Conservation (phyloP, 1,284 basidiomycete species). For the Stereum hirsutum region DNA sequence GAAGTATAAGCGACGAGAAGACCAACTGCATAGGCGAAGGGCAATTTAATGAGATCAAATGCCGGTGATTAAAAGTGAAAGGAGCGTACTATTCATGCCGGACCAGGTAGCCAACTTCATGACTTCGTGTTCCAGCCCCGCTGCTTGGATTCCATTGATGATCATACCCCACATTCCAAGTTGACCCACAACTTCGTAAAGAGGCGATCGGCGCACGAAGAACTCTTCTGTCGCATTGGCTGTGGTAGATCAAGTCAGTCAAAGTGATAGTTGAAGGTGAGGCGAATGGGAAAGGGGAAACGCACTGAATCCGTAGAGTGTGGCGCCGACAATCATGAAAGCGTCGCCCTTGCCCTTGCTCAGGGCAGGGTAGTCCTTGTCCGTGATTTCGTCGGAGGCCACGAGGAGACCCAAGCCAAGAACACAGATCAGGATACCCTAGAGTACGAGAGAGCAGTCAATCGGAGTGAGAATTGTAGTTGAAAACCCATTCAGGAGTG, state of each 20-base stretch:
- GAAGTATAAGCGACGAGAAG: slow-evolving; percentile 67
- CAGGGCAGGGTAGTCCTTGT: slow-evolving; percentile 60
- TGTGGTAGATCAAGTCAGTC: slow-evolving; percentile 16
- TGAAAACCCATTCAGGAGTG: neutral
- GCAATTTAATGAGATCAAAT: too few relatives aligned
- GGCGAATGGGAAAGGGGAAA: slow-evolving; percentile 9
- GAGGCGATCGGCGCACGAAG: slow-evolving; percentile 68
- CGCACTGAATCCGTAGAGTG: slow-evolving; percentile 77
- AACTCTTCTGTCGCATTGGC: slow-evolving; percentile 84
- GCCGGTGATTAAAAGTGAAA: slow-evolving; percentile 1
- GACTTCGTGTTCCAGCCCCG: slow-evolving; percentile 59
- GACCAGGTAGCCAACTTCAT: slow-evolving; percentile 66
- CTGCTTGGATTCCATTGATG: slow-evolving; percentile 71
- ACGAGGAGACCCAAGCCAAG: slow-evolving; percentile 74
- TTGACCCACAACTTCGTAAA: slow-evolving; percentile 83
- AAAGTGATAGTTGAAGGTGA: neutral
- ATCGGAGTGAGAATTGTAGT: neutral
- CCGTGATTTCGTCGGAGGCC: slow-evolving; percentile 58
- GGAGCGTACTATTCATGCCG: slow-evolving; percentile 47
- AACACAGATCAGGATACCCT: slow-evolving; percentile 71
- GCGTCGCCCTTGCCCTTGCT: slow-evolving; percentile 70
- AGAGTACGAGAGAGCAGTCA: neutral
- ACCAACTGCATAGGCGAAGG: slow-evolving; percentile 61
- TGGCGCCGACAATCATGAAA: slow-evolving; percentile 80
- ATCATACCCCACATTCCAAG: slow-evolving; percentile 78